Conservation (phyloP, 164 flowering plant genomes). For the Stephania japonica region DNA sequence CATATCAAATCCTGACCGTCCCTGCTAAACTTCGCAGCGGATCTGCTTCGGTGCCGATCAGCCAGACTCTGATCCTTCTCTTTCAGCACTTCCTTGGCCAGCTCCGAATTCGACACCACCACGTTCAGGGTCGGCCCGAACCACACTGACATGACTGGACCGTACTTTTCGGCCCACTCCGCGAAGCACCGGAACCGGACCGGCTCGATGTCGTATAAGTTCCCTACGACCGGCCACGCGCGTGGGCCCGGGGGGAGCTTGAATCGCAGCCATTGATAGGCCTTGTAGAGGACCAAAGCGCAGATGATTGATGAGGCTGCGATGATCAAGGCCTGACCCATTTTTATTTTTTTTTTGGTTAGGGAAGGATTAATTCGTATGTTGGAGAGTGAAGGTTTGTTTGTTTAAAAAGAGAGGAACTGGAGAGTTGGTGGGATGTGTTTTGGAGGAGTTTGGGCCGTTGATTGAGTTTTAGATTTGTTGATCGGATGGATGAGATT, state of each 20-base stretch:
- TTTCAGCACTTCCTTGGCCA: slow-evolving; percentile 49
- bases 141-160: slow-evolving; percentile 52
- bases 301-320: slow-evolving; percentile 11
- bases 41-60: slow-evolving; percentile 36
- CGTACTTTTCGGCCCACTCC: slow-evolving; percentile 41
- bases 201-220: slow-evolving; percentile 47
- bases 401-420: neutral
- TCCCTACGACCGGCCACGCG: slow-evolving; percentile 50
- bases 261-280: slow-evolving; percentile 25
- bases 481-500: no score
- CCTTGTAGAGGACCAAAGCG: slow-evolving; percentile 20
- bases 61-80: slow-evolving; percentile 53
- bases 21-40: slow-evolving; percentile 39
- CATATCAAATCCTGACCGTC: slow-evolving; percentile 52
- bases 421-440: neutral
- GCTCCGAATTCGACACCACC: slow-evolving; percentile 32
- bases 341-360: no score
- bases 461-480: neutral
- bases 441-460: neutral
- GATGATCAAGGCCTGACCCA: neutral
- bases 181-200: slow-evolving; percentile 46
- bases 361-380: no score
- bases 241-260: slow-evolving; percentile 58
- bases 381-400: no score
- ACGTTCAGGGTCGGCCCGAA: slow-evolving; percentile 44